Conservation (phyloP, 495 filamentous ascomycete genomes). For the Xanthoparmelia taractica region DNA sequence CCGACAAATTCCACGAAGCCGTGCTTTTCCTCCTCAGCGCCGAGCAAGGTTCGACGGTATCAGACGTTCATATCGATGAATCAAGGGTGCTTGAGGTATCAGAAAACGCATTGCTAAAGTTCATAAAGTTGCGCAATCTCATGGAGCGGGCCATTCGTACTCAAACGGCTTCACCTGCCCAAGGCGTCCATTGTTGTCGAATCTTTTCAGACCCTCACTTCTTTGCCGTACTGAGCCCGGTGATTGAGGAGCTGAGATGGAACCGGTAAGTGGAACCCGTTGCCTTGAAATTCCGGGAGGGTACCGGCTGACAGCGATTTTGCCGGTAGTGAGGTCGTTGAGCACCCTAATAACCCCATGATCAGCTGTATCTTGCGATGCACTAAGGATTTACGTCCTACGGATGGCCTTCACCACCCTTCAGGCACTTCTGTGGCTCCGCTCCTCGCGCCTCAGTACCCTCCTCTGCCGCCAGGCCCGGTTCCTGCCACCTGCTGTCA, state of each 20-base stretch:
- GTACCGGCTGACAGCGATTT: neutral
- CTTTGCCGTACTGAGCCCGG: neutral
- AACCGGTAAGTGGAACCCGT: neutral
- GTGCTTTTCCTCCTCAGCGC: neutral
- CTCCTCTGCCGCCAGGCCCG: neutral
- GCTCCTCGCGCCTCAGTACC: neutral
- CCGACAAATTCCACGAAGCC: neutral
- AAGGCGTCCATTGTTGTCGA: neutral
- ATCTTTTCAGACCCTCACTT: neutral
- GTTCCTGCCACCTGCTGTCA: neutral
- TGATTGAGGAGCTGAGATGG: neutral
- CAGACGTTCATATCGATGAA: too few relatives aligned
- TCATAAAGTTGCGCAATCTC: neutral
- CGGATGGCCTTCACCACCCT: neutral
- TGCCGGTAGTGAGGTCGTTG: neutral
- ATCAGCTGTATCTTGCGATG: neutral
- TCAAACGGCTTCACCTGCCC: neutral
- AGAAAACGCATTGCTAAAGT: neutral
- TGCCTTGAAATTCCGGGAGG: neutral
- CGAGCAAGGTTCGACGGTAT: neutral
- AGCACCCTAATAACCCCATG: neutral
- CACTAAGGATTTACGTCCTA: neutral
- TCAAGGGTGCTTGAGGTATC: too few relatives aligned
- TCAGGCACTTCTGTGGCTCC: neutral
- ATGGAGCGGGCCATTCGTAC: neutral